A percentile compares a stretch with the other conserved stretches of the same genome.
phyloP scores from a whole-genome alignment of 2,329 filamentous ascomycete species.

The Parafenestella ontariensis region DNA sequence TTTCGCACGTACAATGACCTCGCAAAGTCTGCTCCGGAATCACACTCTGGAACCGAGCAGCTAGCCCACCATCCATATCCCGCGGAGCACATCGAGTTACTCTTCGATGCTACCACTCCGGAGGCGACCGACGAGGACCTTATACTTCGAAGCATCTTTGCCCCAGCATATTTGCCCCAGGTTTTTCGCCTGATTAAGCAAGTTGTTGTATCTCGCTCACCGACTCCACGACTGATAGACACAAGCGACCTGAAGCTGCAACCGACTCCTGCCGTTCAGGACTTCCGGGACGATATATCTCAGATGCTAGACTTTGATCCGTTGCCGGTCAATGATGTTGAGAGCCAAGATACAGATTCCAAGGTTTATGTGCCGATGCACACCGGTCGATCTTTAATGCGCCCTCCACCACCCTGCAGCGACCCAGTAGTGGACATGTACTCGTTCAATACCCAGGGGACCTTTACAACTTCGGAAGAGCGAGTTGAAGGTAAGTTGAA shows the following conservation, averaged over 20 bases:
- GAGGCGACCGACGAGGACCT: too few relatives aligned
- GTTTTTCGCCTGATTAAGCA: too few relatives aligned
- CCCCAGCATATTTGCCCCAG: too few relatives aligned
- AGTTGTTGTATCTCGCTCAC: not conserved
- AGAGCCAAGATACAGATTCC: not conserved
- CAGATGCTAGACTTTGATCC: not conserved
- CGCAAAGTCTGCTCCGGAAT: too few relatives aligned
- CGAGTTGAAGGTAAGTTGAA: not conserved
- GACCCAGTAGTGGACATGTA: not conserved
- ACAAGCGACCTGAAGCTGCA: not conserved
- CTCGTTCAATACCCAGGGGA: not conserved
- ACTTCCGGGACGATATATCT: not conserved
- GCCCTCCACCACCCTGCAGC: not conserved
- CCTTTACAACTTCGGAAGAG: not conserved
- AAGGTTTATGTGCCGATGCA: not conserved
- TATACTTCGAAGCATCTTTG: too few relatives aligned
- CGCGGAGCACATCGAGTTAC: too few relatives aligned
- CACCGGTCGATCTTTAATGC: conserved; percentile 1
- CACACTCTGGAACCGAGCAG: too few relatives aligned
- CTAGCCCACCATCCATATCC: too few relatives aligned
- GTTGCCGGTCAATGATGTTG: not conserved
- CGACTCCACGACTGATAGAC: conserved; percentile 1
- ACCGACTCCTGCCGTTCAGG: not conserved
- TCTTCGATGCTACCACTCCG: too few relatives aligned
- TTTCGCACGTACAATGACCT: too few relatives aligned